These are phyloP conservation scores for Balansia obtecta DNA, from an alignment of 2,329 filamentous ascomycete species.

Conservation along the genomic window DNA sequence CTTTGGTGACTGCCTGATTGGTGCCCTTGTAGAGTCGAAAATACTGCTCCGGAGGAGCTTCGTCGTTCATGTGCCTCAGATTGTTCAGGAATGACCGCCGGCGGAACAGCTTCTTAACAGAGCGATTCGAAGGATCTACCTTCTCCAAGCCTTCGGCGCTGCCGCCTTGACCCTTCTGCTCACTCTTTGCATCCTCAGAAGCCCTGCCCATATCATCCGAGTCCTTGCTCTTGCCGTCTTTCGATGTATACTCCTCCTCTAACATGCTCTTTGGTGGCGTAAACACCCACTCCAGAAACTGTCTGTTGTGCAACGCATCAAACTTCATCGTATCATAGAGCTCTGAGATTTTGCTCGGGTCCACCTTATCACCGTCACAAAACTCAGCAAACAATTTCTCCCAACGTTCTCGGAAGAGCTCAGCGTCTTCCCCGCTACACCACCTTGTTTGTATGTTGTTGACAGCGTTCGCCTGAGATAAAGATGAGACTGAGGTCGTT, in stretches of 20 bases:
- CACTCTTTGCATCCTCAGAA: conserved; percentile 24
- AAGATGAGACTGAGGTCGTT: conserved; percentile 30
- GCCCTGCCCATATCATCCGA: conserved; percentile 25
- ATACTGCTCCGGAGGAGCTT: conserved; percentile 57
- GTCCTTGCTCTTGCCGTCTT: conserved; percentile 29
- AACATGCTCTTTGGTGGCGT: conserved; percentile 72
- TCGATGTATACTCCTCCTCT: conserved; percentile 50
- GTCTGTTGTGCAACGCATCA: conserved; percentile 89
- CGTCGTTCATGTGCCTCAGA: conserved; percentile 36
- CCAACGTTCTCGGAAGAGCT: conserved; percentile 93
- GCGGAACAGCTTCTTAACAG: conserved; percentile 40
- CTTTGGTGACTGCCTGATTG: conserved; percentile 54
- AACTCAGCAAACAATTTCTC: conserved; percentile 97
- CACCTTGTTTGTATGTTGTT: conserved; percentile 75
- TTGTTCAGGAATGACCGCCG: conserved; percentile 48
- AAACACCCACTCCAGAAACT: conserved; percentile 95
- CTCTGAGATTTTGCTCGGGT: conserved; percentile 97
- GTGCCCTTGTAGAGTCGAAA: conserved; percentile 82
- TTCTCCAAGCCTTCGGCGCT: conserved; percentile 26
- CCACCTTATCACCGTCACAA: conserved; percentile 91
- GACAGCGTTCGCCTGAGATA: conserved; percentile 50
- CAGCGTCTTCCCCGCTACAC: conserved; percentile 92
- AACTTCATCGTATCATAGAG: conserved; percentile 99
- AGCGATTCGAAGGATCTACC: conserved; percentile 25
- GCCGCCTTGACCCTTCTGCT: conserved; percentile 14